Evolutionary conservation across 192 early-diverging fungal species (phyloP), one percentile per base, ranked within the genome.

Genomic region (Mortierella antarctica): DNA sequence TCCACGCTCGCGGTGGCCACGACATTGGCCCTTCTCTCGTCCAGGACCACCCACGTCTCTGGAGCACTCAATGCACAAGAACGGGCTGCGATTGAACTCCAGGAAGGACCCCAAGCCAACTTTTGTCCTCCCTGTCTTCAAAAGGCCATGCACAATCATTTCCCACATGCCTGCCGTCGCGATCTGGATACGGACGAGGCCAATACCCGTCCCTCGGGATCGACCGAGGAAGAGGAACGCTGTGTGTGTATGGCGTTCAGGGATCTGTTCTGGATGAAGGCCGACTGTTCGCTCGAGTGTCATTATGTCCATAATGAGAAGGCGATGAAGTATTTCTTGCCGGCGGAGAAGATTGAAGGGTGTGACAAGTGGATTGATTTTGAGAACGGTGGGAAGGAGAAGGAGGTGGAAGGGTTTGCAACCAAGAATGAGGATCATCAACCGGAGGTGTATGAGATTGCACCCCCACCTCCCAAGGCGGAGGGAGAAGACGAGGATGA

Each of bases 91-190:
- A 21, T 70, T 49, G 60, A 70, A 11, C 49, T 70, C 0, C 57
- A 53, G 15, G 66, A 46, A 20, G 67, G 67, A 1, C 21, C 74
- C 7, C 51, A 54, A 11, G 52, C 70, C 20, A 72, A 72, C 47
- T 61, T 52, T 23, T 80, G 77, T 65, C 50, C 48, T 7, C 59
- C 70, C 14, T 80, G 77, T 52, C 51, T 80, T 48, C 45, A 57
- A 15, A 80, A 80, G 60, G 77, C 77, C 49, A 72, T 80, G 77
- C 69, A 80, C 65, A 80, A 80, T 60, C 77, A 80, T 45, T 80
- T 80, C 49, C 77, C 77, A 2, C 77, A 80, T 46, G 77, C 77
- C 47, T 80, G 77, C 48, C 48, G 51, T 12, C 7, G 23, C 2
- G 65, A 63, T 15, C 48, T 80, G 49, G 54, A 80, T 23, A 23